Base-by-base conservation (phyloP, 192 early-diverging fungal species). In the Coemansia sp. region DNA sequence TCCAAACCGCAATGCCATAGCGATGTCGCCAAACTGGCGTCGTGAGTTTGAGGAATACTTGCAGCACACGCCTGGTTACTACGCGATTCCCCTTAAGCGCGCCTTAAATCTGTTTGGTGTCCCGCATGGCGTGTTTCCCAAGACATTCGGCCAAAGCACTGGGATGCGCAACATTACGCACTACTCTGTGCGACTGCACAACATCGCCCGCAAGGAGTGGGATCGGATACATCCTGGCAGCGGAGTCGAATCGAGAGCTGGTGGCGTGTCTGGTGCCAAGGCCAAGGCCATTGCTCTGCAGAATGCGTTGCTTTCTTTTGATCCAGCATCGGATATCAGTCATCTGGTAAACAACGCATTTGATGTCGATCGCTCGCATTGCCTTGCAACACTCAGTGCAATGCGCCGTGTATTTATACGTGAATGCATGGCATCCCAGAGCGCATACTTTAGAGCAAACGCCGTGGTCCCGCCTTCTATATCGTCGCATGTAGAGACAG, bases 31-130 rank as follows among this genome's bases (percentile, higher is more conserved):
- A 3, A 70, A 59, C 28, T 87, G 83, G 82, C 63, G 67, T 2
- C 72, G 79, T n/a, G 85, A 87, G 37, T 84, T 88, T 62, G 70
- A 77, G 17, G 79, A 83, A 59, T 87, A 87, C 42, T 57, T 89
- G 53, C 85, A 84, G 54, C 84, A 87, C 29, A 86, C 84, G 4
- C 88, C 85, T 4, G 74, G 78, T 2, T 87, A 89, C 64, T 88
- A 88, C 42, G 72, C 84, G 23, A 73, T 82, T 38, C 85, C 84
- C 33, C 67, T 88, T 17, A 76, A 78, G 42, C 74, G 67, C 17
- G 82, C 78, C 0, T 70, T 76, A 33, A 75, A 79, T 52, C 56
- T 82, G 53, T 74, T 67, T 23, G 76, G 77, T 1, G 55, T 83
- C 15, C 61, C 74, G 40, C 57, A 65, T 25, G 62, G 60, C 40